These are phyloP conservation scores for Quercus rubra DNA, from an alignment of 306 rosid species.

Conservation along the genomic window DNA sequence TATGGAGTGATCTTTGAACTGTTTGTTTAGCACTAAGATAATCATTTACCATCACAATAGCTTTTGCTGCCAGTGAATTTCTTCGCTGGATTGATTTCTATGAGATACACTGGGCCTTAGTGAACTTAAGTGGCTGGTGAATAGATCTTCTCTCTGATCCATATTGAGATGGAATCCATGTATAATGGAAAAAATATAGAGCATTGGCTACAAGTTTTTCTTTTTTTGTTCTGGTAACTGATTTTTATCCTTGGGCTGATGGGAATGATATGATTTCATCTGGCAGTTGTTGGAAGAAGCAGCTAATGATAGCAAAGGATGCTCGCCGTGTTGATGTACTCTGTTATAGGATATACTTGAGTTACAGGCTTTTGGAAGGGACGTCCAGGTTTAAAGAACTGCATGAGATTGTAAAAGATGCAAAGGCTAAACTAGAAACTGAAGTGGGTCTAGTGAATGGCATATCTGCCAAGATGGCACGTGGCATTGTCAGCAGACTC, in stretches of 20 bases:
- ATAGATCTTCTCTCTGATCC: neutral
- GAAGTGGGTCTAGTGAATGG: conserved; percentile 94
- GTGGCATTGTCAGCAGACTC: conserved; percentile 96
- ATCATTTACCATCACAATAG: neutral
- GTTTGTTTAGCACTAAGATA: neutral
- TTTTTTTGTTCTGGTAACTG: conserved; percentile 3
- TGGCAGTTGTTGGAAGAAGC: conserved; percentile 95
- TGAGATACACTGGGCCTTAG: neutral
- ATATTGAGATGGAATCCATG: neutral
- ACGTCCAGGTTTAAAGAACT: conserved; percentile 81
- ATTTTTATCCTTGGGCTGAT: conserved; percentile 19
- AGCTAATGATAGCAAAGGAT: conserved; percentile 81
- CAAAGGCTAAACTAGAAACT: conserved; percentile 78
- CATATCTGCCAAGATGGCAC: conserved; percentile 89
- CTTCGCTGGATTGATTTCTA: neutral
- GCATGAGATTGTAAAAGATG: conserved; percentile 76
- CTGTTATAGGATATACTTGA: conserved; percentile 89
- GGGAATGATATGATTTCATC: conserved; percentile 23
- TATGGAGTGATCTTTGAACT: neutral
- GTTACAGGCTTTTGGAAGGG: conserved; percentile 83
- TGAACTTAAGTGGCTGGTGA: neutral
- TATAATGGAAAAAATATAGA: neutral
- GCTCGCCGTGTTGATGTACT: conserved; percentile 93
- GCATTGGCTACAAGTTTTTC: conserved; percentile 8
- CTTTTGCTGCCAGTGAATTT: neutral